Evolutionary conservation across 2,329 filamentous ascomycete species (phyloP), one percentile per base, ranked within the genome.

Genomic region (Aureobasidium vineae): DNA sequence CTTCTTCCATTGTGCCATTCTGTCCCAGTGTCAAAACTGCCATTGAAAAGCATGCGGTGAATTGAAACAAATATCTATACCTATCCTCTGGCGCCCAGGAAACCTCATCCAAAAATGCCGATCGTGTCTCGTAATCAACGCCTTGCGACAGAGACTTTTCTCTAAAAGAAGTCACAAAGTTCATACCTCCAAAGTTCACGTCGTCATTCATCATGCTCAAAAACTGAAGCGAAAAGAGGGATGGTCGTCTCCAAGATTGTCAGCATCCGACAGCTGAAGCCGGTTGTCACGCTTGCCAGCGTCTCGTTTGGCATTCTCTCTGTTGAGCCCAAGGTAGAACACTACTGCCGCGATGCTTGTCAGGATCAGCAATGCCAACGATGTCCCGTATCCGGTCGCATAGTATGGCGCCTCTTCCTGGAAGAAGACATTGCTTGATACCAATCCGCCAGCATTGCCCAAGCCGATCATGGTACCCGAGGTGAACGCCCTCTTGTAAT

Each of bases 401-500:
- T 66, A 66, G 28, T 66, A 66, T 16, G 84, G 84, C 57, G 76
- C 77, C 71, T 86, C 81, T 0, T 73, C 71, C 3, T 75, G 70
- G 40, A 84, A 71, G 69, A 82, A 86, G 64, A 85, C 79, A 69
- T 85, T 85, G 50, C 77, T 79, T 0, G 81, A 81, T 15, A 85
- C 76, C 57, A 85, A 80, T 3, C 83, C 83, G 0, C 78, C 80
- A 8, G 79, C 69, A 71, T 85, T 85, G 15, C 83, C 84, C 5
- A 84, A 77, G 67, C 80, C 70, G 70, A 83, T 79, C 76, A 81
- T 81, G 68, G 85, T 78, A 19, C 83, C 84, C 23, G 83, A 79
- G 6, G 80, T 60, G 79, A 33, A 87, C 78, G 0, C 80, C 78
- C 21, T 79, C 75, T 87, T 87, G 73, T 85, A 86, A 72, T 85